phyloP scores from a whole-genome alignment of 2,329 filamentous ascomycete species.

The Rhynchosporium agropyri region DNA sequence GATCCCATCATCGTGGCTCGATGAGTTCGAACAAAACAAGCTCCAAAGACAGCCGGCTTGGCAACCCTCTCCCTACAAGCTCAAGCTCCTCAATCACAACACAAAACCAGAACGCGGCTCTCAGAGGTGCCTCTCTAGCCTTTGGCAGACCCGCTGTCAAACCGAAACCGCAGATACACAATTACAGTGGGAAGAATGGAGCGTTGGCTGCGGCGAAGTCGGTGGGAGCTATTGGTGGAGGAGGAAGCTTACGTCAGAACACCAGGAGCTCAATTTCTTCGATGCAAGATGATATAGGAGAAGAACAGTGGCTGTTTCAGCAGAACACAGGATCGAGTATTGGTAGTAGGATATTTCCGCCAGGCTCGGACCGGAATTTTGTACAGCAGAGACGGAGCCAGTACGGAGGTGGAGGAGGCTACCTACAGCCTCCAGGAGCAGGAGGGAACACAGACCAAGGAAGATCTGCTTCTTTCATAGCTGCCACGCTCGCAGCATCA shows the following conservation, averaged over 20 bases:
- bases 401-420: conserved; percentile 24
- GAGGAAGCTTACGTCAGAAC: conserved; percentile 17
- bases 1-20: conserved; percentile 31
- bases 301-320: conserved; percentile 22
- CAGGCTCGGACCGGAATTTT: conserved; percentile 23
- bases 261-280: conserved; percentile 9
- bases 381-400: conserved; percentile 26
- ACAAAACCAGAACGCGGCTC: conserved; percentile 48
- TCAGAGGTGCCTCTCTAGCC: conserved; percentile 51
- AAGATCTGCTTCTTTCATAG: conserved; percentile 62
- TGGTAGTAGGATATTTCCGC: conserved; percentile 26
- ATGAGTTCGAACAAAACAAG: conserved; percentile 28
- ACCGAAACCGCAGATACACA: conserved; percentile 44
- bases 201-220: conserved; percentile 50
- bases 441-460: conserved; percentile 22
- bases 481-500: conserved; percentile 63
- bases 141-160: conserved; percentile 50
- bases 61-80: conserved; percentile 25
- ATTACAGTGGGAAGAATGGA: conserved; percentile 47
- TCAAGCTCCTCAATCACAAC: conserved; percentile 13
- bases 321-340: conserved; percentile 32
- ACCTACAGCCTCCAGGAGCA: conserved; percentile 31
- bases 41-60: conserved; percentile 27
- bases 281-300: conserved; percentile 41
- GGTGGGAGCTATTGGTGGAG: conserved; percentile 37